Evolutionary conservation across 768 basidiomycete species (phyloP), one percentile per base, ranked within the genome.

Genomic region (Harrya chromipes): DNA sequence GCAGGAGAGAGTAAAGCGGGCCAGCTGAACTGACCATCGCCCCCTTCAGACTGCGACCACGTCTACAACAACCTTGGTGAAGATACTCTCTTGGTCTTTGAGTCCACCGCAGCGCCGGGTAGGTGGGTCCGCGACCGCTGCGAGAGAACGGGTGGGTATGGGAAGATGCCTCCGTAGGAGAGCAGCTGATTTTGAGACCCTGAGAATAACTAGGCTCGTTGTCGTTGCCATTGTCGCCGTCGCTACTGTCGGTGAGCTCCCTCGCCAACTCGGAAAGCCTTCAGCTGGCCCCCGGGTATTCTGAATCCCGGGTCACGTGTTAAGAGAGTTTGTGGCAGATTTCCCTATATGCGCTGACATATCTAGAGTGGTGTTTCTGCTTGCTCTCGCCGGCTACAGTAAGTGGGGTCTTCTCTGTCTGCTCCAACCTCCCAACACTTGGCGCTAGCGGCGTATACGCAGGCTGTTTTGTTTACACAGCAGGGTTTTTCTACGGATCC

Each of bases 21-120:
- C 7, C 1, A 34, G 10, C 7, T 31, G 24, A 21, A 63, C 64
- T 43, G 16, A 93, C 93, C 80, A 81, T 65, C 19, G 95, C 95
- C 37, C 95, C 95, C 71, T 97, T 97, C 43, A 99, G 69, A 13
- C 92, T 87, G 66, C 91, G 87, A 63, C 97, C 95, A 66, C 94
- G 91, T 50, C 81, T 79, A 62, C 81, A 86, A 64, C 87, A 95
- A 1, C 82, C 67, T 97, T 98, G 35, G 90, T 94, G 63, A 98
- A 97, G 55, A 93, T 93, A 40, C 90, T 82, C 69, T 92, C 90
- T 63, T 94, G 90, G 73, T 98, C 95, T 69, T 88, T 93, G 54
- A 98, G 75, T 0, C 94, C 94, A 21, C 95, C 95, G 62, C 97
- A 95, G 53, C 82, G 82, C 56, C 93, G 79, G 19, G 94, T 89